Evolutionary conservation across 1,284 basidiomycete genomes (phyloP).

Genomic region (Exobasidium cylindrosporum): DNA sequence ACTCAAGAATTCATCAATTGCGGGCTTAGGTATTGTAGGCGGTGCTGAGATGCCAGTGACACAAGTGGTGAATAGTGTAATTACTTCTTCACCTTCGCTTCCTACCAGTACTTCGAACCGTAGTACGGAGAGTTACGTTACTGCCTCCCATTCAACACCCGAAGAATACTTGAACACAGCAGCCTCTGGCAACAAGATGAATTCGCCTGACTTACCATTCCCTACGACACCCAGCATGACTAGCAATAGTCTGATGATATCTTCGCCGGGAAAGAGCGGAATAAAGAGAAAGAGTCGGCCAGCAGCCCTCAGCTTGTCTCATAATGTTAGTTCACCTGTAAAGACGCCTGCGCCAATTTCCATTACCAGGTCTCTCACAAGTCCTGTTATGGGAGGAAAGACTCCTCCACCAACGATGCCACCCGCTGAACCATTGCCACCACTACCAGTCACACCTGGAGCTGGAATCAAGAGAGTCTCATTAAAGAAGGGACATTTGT

Average conservation of each 20-base stretch:
- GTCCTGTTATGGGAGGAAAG: conserved; percentile 7
- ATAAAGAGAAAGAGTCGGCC: conserved; percentile 8
- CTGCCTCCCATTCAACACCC: not conserved
- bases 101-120: not conserved
- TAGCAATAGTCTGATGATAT: not conserved
- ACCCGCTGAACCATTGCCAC: conserved; percentile 34
- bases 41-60: not conserved
- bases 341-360: not conserved
- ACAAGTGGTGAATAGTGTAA: not conserved
- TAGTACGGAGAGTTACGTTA: conserved; percentile 3
- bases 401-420: conserved; percentile 23
- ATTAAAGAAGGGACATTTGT: conserved; percentile 4
- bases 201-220: not conserved
- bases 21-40: conserved; percentile 12
- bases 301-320: not conserved
- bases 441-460: conserved; percentile 27
- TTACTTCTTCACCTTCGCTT: not conserved
- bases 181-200: not conserved
- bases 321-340: not conserved
- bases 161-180: not conserved
- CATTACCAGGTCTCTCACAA: conserved; percentile 3
- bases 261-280: not conserved
- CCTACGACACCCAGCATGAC: not conserved
- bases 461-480: conserved; percentile 14
- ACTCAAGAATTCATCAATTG: not conserved